These are phyloP conservation scores for Rhizopus arrhizus DNA, from an alignment of 371 early-diverging fungal species.

Conservation along the genomic window DNA sequence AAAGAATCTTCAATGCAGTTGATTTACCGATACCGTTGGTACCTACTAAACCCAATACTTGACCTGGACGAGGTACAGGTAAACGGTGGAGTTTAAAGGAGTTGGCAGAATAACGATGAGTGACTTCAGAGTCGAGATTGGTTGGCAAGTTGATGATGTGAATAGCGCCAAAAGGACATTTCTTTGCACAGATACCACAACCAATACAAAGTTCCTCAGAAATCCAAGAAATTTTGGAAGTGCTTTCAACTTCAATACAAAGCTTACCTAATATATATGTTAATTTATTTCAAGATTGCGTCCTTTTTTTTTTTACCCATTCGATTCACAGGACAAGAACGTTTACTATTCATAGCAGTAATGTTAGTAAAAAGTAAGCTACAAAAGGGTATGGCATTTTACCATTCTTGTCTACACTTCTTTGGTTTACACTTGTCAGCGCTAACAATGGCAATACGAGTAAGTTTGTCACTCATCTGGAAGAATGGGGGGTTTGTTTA, in stretches of 20 bases:
- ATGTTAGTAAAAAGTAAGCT: constrained; percentile 4
- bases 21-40: constrained; percentile 99
- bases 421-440: constrained; percentile 99
- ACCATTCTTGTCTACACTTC: constrained; percentile 99
- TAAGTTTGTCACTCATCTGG: constrained; percentile 75
- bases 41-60: constrained; percentile 98
- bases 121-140: constrained; percentile 94
- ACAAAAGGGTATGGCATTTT: constrained; percentile 36
- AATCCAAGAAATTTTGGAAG: constrained; percentile 88
- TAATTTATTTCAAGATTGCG: background rate
- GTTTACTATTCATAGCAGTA: constrained; percentile 59
- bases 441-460: constrained; percentile 96
- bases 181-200: constrained; percentile 99
- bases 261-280: constrained; percentile 79
- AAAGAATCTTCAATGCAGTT: constrained; percentile 97
- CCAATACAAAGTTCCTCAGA: constrained; percentile 99
- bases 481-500: constrained; percentile 18
- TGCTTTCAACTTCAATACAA: constrained; percentile 90
- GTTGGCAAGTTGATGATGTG: constrained; percentile 99
- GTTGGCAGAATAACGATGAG: constrained; percentile 98
- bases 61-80: constrained; percentile 97
- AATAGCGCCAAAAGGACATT: constrained; percentile 99
- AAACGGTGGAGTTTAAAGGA: constrained; percentile 99
- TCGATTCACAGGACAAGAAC: constrained; percentile 87
- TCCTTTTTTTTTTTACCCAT: constrained; percentile 57